These are phyloP conservation scores for Monotropa hypopitys DNA, from an alignment of 179 eudicot genomes.

Conservation along the genomic window DNA sequence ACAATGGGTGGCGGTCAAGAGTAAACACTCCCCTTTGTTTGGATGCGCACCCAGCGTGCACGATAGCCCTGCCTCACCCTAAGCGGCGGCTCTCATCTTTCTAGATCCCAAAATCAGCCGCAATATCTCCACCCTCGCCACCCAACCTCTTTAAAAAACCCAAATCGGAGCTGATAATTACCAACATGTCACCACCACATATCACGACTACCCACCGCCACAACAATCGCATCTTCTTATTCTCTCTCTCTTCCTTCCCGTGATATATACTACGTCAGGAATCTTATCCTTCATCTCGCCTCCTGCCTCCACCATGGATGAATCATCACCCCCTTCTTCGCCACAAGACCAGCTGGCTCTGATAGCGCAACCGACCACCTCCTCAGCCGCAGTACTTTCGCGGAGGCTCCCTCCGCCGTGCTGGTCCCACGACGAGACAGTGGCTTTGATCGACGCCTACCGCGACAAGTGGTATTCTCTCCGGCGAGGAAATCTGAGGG, in stretches of 20 bases:
- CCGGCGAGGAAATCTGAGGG: slow-evolving; percentile 68
- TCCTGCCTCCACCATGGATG: neutral
- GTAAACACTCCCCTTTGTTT: neutral
- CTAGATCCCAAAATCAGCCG: slow-evolving; percentile 36
- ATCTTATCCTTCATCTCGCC: neutral
- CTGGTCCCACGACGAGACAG: slow-evolving; percentile 90
- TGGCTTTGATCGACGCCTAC: slow-evolving; percentile 61
- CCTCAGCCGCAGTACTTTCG: slow-evolving; percentile 7
- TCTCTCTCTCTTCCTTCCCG: neutral
- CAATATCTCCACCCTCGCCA: slow-evolving; percentile 11
- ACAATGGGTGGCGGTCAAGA: neutral
- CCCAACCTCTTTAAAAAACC: neutral
- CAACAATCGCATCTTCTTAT: slow-evolving; percentile 5
- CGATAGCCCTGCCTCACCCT: slow-evolving; percentile 25
- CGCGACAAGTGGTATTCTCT: slow-evolving; percentile 82
- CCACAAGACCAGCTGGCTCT: neutral
- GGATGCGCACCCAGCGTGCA: slow-evolving; percentile 24
- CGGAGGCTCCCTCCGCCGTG: slow-evolving; percentile 95
- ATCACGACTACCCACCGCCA: slow-evolving; percentile 1
- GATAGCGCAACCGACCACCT: neutral
- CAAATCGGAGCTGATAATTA: neutral
- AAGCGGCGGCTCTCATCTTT: slow-evolving; percentile 20
- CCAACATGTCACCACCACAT: neutral
- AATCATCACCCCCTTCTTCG: neutral
- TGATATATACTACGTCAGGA: neutral